Evolutionary conservation across 495 filamentous ascomycete species (phyloP).

Genomic region (Penicillium daleae): DNA sequence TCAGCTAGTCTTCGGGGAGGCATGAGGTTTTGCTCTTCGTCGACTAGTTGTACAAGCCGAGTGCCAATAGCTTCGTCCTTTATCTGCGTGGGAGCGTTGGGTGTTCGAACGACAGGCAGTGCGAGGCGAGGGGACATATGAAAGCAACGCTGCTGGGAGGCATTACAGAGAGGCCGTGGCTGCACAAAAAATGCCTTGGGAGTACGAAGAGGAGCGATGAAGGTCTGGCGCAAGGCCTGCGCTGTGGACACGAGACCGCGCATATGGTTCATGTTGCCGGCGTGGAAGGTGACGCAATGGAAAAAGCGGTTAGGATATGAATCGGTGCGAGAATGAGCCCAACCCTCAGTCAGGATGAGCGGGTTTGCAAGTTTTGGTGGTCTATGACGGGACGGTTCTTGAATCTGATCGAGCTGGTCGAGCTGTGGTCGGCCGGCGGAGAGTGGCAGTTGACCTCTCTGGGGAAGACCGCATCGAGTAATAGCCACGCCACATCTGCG

Average conservation of each 20-base stretch:
- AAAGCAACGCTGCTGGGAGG: slow-evolving; percentile 16
- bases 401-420: neutral
- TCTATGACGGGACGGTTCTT: neutral
- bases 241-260: slow-evolving; percentile 42
- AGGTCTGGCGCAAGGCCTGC: slow-evolving; percentile 43
- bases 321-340: neutral
- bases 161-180: slow-evolving; percentile 12
- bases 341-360: neutral
- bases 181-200: slow-evolving; percentile 24
- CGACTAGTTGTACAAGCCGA: slow-evolving; percentile 57
- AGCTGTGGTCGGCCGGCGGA: slow-evolving; percentile 4
- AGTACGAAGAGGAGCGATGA: slow-evolving; percentile 32
- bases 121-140: slow-evolving; percentile 20
- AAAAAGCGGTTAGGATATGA: neutral
- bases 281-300: neutral
- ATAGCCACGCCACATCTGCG: slow-evolving; percentile 31
- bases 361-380: neutral
- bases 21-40: slow-evolving; percentile 52
- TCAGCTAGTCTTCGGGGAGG: slow-evolving; percentile 42
- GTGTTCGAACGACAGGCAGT: slow-evolving; percentile 11
- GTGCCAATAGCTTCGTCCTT: slow-evolving; percentile 61
- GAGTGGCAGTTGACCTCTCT: slow-evolving; percentile 9
- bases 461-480: slow-evolving; percentile 28
- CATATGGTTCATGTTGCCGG: slow-evolving; percentile 42
- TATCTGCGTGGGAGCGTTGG: slow-evolving; percentile 16